phyloP scores from a whole-genome alignment of 805 yeast genomes.

The Kluyveromyces nonfermentans region DNA sequence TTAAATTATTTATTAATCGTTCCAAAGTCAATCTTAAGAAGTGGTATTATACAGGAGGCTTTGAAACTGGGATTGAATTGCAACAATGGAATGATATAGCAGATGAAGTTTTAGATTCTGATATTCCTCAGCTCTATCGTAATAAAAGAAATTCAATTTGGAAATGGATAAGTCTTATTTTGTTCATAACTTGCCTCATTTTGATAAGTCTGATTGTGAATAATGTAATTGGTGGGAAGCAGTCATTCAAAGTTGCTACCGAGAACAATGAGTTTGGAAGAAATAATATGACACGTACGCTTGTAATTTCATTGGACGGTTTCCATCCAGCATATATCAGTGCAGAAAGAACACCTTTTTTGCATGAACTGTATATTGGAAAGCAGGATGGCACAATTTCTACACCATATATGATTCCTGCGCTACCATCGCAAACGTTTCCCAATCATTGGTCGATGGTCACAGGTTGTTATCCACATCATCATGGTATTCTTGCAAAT shows the following conservation, averaged over 20 bases:
- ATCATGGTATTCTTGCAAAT: constrained; percentile 70
- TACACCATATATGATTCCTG: constrained; percentile 76
- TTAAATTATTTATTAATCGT: neutral
- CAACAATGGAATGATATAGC: neutral
- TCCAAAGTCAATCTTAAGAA: neutral
- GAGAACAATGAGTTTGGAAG: too few species aligned
- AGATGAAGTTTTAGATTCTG: neutral
- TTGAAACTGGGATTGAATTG: constrained; percentile 2
- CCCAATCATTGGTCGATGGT: constrained; percentile 90
- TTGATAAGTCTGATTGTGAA: neutral
- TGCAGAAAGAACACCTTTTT: constrained; percentile 53
- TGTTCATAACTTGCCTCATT: neutral
- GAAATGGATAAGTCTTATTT: constrained; percentile 1
- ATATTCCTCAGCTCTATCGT: neutral
- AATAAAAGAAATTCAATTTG: neutral
- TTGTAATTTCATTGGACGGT: constrained; percentile 76
- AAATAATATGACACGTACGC: constrained; percentile 31
- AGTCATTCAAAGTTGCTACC: neutral
- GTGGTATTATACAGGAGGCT: neutral
- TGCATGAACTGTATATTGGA: constrained; percentile 47
- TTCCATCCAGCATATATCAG: constrained; percentile 85
- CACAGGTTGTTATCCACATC: constrained; percentile 75
- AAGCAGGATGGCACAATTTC: constrained; percentile 33
- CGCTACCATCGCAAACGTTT: constrained; percentile 82
- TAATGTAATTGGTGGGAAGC: neutral